Evolutionary conservation across 306 rosid species (phyloP), one percentile per base, ranked within the genome.

Genomic region (Begonia loranthoides): DNA sequence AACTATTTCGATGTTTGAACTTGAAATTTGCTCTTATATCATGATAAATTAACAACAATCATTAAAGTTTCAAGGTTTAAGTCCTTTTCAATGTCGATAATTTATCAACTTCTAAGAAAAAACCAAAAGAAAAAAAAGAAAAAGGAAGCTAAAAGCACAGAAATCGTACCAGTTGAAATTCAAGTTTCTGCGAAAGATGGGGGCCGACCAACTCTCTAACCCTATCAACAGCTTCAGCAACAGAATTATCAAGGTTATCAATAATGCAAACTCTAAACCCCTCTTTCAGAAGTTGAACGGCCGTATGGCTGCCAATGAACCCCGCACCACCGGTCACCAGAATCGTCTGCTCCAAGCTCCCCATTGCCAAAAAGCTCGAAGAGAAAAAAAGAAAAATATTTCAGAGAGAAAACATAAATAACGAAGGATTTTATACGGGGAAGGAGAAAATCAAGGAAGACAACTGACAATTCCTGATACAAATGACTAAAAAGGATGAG

Each of bases 301-400:
- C 94, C 9, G 97, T 90, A 80, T 90, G 97, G 58, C 76, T 78
- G 39, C 94, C 95, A 10, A 90, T 82, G 70, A 85, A 90, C 0
- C 97, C 94, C 4, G 97, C 87, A 5, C 95, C 94, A 0, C 95
- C 95, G 24, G 99, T 90, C 1, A 85, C 87, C 39, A 90, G 78
- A 52, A 90, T 74, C 53, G 62, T 73, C 68, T 73, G 82, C 49
- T 60, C 76, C 9, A 57, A 67, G 12, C 66, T 80, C 78, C 75
- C 79, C 73, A 82, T 64, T 1, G 47, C 47, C 14, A 28, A 5
- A 28, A 28, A 4, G 36, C 36, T 28, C 36, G 36, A 28, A 7
- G 9, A 28, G 6, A 7, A 28, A 28, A 28, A 28, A 28, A 28
- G 5, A 28, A 28, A 28, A 22, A 22, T 22, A 28, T 28, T 28